Conservation (phyloP, 306 rosid genomes). For the Prunus salicina region DNA sequence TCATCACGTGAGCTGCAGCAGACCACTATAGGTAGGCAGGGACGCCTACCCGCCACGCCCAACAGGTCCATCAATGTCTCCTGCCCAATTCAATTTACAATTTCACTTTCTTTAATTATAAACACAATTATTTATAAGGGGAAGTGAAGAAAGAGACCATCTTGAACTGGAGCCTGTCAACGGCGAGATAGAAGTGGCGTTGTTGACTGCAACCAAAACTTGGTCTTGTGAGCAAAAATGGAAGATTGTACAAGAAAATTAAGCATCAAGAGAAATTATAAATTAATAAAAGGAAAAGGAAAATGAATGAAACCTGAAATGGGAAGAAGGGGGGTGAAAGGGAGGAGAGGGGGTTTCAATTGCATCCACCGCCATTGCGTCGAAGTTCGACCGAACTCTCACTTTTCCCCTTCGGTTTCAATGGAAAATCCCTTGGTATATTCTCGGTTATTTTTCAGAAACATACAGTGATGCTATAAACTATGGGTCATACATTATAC, state of each 20-base stretch:
- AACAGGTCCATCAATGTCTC: constrained; percentile 69
- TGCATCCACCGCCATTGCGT: constrained; percentile 46
- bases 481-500: too few relatives aligned
- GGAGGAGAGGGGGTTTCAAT: constrained; percentile 43
- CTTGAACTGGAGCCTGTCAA: constrained; percentile 79
- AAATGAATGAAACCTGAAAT: constrained; percentile 28
- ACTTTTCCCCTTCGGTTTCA: too few relatives aligned
- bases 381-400: not conserved
- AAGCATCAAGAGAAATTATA: too few relatives aligned
- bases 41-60: constrained; percentile 69
- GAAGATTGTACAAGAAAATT: not conserved
- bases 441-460: too few relatives aligned
- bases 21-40: constrained; percentile 62
- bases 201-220: constrained; percentile 40
- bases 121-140: not conserved
- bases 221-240: not conserved
- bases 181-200: constrained; percentile 85
- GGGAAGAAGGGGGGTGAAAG: constrained; percentile 28
- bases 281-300: too few relatives aligned
- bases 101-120: not conserved
- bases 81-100: constrained; percentile 31
- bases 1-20: constrained; percentile 87
- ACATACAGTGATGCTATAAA: too few relatives aligned
- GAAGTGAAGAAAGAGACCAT: constrained; percentile 37
- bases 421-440: too few relatives aligned